Conservation (phyloP, 2,329 filamentous ascomycete species). For the Periglandula ipomoeae region DNA sequence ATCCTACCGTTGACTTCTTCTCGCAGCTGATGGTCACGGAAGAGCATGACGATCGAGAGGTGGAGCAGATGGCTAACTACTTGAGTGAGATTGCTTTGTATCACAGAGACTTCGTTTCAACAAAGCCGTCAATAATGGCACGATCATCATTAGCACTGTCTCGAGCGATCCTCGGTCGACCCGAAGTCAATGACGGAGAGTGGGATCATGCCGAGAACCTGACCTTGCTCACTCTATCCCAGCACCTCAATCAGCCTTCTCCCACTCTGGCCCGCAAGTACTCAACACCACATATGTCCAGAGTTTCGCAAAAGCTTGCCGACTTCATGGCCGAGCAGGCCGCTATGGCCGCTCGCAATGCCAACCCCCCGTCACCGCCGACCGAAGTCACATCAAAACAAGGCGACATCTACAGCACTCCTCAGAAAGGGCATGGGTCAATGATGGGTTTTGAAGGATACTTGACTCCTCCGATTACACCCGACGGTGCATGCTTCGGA, state of each 20-base stretch:
- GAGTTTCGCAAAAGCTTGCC: constrained; percentile 45
- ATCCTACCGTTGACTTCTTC: constrained; percentile 93
- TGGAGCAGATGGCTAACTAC: constrained; percentile 91
- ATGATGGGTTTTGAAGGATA: constrained; percentile 62
- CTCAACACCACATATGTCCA: constrained; percentile 41
- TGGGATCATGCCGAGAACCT: constrained; percentile 68
- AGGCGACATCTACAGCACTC: constrained; percentile 63
- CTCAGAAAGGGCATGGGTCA: constrained; percentile 63
- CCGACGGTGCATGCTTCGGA: constrained; percentile 54
- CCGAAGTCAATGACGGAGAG: constrained; percentile 65
- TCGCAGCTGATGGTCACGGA: constrained; percentile 79
- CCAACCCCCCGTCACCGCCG: constrained; percentile 52
- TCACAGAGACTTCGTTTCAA: constrained; percentile 93
- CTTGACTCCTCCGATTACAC: constrained; percentile 78
- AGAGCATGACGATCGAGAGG: constrained; percentile 68
- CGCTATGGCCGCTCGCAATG: constrained; percentile 39
- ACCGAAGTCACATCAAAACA: constrained; percentile 42
- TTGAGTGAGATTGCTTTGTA: constrained; percentile 92
- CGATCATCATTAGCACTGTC: constrained; percentile 78
- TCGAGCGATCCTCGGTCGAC: constrained; percentile 73
- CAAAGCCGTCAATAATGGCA: constrained; percentile 83
- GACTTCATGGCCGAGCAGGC: constrained; percentile 53
- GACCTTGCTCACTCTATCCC: constrained; percentile 51
- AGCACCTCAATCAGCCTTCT: constrained; percentile 50
- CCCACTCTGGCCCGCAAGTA: constrained; percentile 51